These are phyloP conservation scores for Pseudocercospora eumusae DNA, from an alignment of 2,329 filamentous ascomycete species.

Conservation along the genomic window DNA sequence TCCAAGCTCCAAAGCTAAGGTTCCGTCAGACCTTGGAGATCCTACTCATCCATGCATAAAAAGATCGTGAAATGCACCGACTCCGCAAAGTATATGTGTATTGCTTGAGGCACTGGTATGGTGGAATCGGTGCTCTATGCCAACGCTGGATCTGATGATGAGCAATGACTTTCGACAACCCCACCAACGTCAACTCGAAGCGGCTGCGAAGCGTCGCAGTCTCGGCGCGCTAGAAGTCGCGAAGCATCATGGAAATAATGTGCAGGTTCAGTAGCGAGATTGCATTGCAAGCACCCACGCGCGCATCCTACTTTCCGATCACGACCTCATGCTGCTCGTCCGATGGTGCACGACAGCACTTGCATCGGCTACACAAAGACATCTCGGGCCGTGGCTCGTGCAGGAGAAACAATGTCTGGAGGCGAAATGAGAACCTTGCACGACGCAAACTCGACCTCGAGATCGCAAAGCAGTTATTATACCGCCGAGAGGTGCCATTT, in stretches of 20 bases:
- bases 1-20: constrained; percentile 5
- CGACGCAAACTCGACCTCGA: not conserved
- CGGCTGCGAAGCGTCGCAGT: not conserved
- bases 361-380: constrained; percentile 2
- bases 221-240: not conserved
- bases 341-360: not conserved
- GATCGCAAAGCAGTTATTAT: not conserved
- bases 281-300: not conserved
- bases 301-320: not conserved
- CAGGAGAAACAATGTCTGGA: not conserved
- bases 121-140: not conserved
- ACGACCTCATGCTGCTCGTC: not conserved
- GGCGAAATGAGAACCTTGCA: constrained; percentile 9
- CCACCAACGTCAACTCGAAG: constrained; percentile 5
- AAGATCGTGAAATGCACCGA: constrained; percentile 10
- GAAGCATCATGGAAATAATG: not conserved
- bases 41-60: constrained; percentile 10
- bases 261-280: constrained; percentile 1
- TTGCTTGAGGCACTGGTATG: not conserved
- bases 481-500: not conserved
- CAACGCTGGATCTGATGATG: not conserved
- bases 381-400: constrained; percentile 9
- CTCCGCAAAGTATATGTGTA: constrained; percentile 10
- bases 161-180: not conserved
- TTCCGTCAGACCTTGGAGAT: constrained; percentile 15